Conservation (phyloP, 441 rosid species). For the Gossypium laxum region DNA sequence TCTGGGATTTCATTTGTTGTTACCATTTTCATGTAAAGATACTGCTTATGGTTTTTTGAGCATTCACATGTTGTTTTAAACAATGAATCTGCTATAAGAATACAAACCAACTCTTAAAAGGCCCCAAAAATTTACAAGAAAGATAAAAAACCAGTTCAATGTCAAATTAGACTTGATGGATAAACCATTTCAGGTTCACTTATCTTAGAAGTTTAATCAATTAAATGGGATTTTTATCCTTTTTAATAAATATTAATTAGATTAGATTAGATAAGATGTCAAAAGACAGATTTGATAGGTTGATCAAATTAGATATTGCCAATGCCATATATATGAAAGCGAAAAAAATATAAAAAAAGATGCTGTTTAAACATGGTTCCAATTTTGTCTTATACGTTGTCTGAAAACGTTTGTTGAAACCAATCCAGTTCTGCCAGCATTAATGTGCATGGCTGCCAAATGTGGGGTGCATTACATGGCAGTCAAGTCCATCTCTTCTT, state of each 20-base stretch:
- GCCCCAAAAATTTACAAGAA: not conserved
- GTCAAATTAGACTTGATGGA: not conserved
- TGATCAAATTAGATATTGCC: not conserved
- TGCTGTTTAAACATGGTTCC: not conserved
- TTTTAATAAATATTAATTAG: not conserved
- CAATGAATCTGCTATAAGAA: not conserved
- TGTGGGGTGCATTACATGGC: not conserved
- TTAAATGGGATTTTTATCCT: not conserved
- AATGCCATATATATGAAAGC: not conserved
- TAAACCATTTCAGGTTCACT: no score
- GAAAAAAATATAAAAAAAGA: not conserved
- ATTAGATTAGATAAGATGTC: constrained; percentile 6
- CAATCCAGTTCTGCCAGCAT: constrained; percentile 2
- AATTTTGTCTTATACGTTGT: not conserved
- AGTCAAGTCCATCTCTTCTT: not conserved
- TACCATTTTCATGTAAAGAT: not conserved
- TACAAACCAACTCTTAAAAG: not conserved
- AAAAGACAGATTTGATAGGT: not conserved
- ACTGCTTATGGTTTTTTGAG: not conserved
- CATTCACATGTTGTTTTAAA: not conserved
- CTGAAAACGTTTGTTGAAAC: not conserved
- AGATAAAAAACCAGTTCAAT: not conserved
- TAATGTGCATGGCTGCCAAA: not conserved
- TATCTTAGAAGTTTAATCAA: no score
- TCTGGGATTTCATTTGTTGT: not conserved